Evolutionary conservation across 305 asterid genomes (phyloP), one percentile per base, ranked within the genome.

Genomic region (Stenogyne calaminthoides): DNA sequence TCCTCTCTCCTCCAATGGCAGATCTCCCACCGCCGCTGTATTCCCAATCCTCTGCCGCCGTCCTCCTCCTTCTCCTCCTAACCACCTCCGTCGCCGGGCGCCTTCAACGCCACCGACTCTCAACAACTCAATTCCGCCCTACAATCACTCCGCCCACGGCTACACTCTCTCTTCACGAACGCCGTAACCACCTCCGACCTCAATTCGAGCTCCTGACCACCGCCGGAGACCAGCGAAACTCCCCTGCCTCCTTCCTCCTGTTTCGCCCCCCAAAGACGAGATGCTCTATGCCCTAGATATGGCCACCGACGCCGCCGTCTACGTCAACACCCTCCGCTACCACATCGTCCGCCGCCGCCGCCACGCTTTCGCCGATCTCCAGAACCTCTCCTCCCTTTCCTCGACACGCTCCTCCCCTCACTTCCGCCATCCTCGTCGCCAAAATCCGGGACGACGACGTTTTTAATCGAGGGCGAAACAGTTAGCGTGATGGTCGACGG

Each of bases 131-230:
- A 77, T 5, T 62, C 76, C 6, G 78, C 85, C 59, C 78, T 77
- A 51, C 42, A 42, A 12, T 60, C 81, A 20, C 86, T 89, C 69
- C 57, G 85, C 22, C 80, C 80, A 39, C 61, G 95, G 92, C 16
- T 84, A 78, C 82, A 76, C 80, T 1, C 95, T n/a, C n/a, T 87
- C 70, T 87, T 89, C 72, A 78, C 88, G 80, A 89, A 89, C 84
- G 89, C 88, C 76, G 78, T 85, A 14, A 44, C 87, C 78, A 89
- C 95, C 74, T 85, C 95, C 68, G 95, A 87, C 72, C 79, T 89
- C 81, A 85, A 22, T 80, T 72, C 84, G 84, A 89, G 73, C 82
- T 89, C 73, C 80, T 82, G 83, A 12, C 78, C 69, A 20, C 76
- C 69, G 27, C 64, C 74, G 71, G 1, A 6, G 69, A 4, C 3